Percentiles rank a stretch among this genome's conserved stretches.
Evolutionary conservation across 371 early-diverging fungal species (phyloP).

Genomic region (Coemansia sp.): DNA sequence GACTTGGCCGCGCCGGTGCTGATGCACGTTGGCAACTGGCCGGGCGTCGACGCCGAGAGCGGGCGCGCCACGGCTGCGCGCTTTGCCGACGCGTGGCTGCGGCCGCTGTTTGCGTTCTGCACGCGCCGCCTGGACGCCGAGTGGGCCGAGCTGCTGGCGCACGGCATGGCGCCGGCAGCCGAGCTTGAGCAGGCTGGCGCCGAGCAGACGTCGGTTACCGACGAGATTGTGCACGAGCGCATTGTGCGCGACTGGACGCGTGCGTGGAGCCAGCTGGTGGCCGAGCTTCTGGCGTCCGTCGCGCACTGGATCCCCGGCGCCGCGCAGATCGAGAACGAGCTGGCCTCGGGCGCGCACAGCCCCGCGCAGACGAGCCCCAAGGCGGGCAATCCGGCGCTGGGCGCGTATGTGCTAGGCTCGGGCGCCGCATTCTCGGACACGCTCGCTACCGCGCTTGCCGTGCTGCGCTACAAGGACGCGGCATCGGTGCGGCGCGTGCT

Average conservation of each 20-base stretch:
- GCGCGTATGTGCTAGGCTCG: slow-evolving; percentile 16
- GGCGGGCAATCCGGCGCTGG: slow-evolving; percentile 17
- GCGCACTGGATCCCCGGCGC: slow-evolving; percentile 27
- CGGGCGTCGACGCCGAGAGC: slow-evolving; percentile 11
- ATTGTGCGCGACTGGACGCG: slow-evolving; percentile 47
- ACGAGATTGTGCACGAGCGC: slow-evolving; percentile 38
- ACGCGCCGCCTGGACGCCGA: slow-evolving; percentile 14
- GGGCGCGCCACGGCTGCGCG: not conserved
- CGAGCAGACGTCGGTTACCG: slow-evolving; percentile 8
- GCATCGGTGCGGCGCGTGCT: slow-evolving; percentile 13
- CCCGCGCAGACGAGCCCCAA: not conserved
- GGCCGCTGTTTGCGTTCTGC: slow-evolving; percentile 32
- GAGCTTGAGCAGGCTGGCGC: not conserved
- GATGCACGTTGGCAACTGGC: slow-evolving; percentile 34
- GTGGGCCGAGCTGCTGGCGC: slow-evolving; percentile 15
- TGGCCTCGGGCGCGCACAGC: slow-evolving; percentile 18
- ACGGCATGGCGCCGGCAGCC: not conserved
- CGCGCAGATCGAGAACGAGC: slow-evolving; percentile 36
- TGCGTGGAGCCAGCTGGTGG: slow-evolving; percentile 31
- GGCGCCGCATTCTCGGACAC: slow-evolving; percentile 10
- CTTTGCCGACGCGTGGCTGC: slow-evolving; percentile 25
- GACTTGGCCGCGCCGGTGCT: slow-evolving; percentile 30
- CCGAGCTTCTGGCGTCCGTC: slow-evolving; percentile 14
- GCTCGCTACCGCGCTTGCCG: slow-evolving; percentile 13
- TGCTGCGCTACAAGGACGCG: slow-evolving; percentile 20